Base-by-base conservation (phyloP, 2,329 filamentous ascomycete genomes). In the Arthrobotrys sinensis region DNA sequence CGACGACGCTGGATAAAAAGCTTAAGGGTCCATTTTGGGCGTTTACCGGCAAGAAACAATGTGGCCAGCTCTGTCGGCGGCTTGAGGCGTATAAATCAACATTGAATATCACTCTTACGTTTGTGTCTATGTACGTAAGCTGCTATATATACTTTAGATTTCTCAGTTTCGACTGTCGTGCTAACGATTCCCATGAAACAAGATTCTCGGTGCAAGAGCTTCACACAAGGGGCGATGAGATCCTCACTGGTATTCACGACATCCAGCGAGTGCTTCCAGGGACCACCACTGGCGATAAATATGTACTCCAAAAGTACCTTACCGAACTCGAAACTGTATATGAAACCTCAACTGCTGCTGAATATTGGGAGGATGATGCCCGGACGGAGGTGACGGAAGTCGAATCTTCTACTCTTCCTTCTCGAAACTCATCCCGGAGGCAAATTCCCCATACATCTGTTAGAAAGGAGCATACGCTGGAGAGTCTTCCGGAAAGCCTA, bases 1-100 rank as follows among this genome's bases (percentile, higher is more conserved):
- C 52, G 4, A 24, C 6, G 3, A 16, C n/a, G 10, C 2, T 12
- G 8, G 12, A 8, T 1, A 38, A 24, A 21, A 52, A 24, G 14
- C 16, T 60, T 1, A 55, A 53, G 3, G 53, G 52, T 5, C 11
- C 53, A 1, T 69, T n/a, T 34, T 69, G 66, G 66, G 66, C 66
- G 3, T 69, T 69, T n/a, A 16, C 66, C 2, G 66, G 66, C 8
- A 69, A 62, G 28, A 62, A 69, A 28, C 24, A 19, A 16, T 55
- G 66, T 19, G 21, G 1, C 7, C 24, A 43, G n/a, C 28, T 60
- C 8, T 38, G 52, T 16, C 21, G 66, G 7, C 43, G 40, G 16
- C 53, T 69, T 10, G 66, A 62, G 16, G 21, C 40, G 10, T 62
- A 69, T 28, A 69, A 62, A 36, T 55, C n/a, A 6, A 69, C 66